Evolutionary conservation across 352 stramenopile species (phyloP), one percentile per base, ranked within the genome.

Genomic region (Phytopythium helicoides): DNA sequence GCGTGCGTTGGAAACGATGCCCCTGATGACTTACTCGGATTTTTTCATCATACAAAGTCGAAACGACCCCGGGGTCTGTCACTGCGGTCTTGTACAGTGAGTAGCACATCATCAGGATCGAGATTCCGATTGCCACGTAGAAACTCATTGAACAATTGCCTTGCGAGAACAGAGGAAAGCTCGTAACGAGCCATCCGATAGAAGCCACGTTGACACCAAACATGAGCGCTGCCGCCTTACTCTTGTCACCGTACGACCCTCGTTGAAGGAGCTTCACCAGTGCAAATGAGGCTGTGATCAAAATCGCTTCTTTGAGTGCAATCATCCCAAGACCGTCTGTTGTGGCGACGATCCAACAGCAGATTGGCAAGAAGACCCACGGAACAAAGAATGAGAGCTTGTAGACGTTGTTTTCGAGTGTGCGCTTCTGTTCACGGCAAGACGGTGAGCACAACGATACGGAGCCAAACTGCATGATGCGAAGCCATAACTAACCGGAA

Each of bases 131-230:
- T 34, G 56, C 25, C 0, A 47, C 4, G 22, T 76, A 80, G 54
- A 71, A 81, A 10, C 23, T 12, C 6, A 56, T 47, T 15, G 66
- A 75, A 25, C 69, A 73, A 38, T 69, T 47, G 41, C 50, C 26
- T n/a, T 28, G 31, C 6, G 54, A 64, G 19, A 78, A 80, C 12
- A 15, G 28, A 34, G 74, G 62, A 34, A 87, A 83, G 47, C 54
- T 64, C 4, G 52, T 54, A n/a, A 80, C 66, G 53, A 92, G 71
- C 62, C 74, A 88, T 26, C 59, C 69, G 22, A 88, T 79, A 8
- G 79, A 90, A 23, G 77, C 73, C n/a, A 87, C 67, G 37, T 90
- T 92, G 41, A 90, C 60, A 18, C 82, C 82, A 11, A 92, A 81
- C 71, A 89, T 73, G 35, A 90, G 66, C 19, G 75, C 66, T 6